These are phyloP conservation scores for Candida germanica DNA, from an alignment of 805 yeast species.

Conservation along the genomic window DNA sequence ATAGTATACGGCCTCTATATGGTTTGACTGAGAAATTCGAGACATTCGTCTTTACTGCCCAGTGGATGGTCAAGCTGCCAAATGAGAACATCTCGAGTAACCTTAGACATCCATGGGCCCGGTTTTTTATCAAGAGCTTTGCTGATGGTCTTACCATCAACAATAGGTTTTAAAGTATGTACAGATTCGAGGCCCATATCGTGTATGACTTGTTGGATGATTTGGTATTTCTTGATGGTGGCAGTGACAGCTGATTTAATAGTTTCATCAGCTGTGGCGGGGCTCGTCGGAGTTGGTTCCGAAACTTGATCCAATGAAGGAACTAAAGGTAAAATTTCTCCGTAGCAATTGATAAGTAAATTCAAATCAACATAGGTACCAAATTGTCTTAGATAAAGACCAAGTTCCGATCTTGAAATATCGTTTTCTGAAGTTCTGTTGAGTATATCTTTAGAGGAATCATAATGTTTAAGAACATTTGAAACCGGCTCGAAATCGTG, in stretches of 20 bases:
- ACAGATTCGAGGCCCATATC: slow-evolving; percentile 39
- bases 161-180: slow-evolving; percentile 54
- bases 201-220: slow-evolving; percentile 29
- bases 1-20: too few species aligned
- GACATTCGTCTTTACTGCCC: slow-evolving; percentile 51
- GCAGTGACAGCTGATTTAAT: slow-evolving; percentile 6
- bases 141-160: slow-evolving; percentile 73
- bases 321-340: slow-evolving; percentile 21
- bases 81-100: slow-evolving; percentile 52
- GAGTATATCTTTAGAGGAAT: slow-evolving; percentile 22
- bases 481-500: slow-evolving; percentile 52
- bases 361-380: slow-evolving; percentile 50
- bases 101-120: slow-evolving; percentile 80
- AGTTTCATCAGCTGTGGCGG: slow-evolving; percentile 3
- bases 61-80: slow-evolving; percentile 81
- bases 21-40: slow-evolving; percentile 36
- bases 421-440: slow-evolving; percentile 11
- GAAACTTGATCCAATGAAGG: background rate
- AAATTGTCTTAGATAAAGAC: slow-evolving; percentile 53
- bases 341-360: slow-evolving; percentile 34
- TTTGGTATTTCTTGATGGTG: slow-evolving; percentile 24
- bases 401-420: slow-evolving; percentile 54
- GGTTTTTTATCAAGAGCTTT: slow-evolving; percentile 55
- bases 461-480: slow-evolving; percentile 10
- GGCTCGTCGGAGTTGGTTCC: slow-evolving; percentile 12